Evolutionary conservation across 2,329 filamentous ascomycete species (phyloP).

Genomic region (Aspergillus intermedius): DNA sequence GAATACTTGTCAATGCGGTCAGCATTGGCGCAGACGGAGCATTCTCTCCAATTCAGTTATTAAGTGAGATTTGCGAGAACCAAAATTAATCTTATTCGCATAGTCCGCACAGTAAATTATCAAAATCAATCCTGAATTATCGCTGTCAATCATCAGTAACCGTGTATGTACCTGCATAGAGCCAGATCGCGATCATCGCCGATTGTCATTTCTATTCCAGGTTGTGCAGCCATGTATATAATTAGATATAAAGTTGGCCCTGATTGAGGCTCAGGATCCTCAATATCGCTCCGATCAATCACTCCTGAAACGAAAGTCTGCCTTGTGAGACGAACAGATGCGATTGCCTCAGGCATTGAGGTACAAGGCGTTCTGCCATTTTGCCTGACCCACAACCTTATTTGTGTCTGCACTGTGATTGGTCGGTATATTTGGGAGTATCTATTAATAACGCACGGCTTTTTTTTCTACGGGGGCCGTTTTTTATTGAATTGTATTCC

Average conservation of each 20-base stretch:
- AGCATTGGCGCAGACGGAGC: too few species aligned
- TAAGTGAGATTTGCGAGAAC: too few species aligned
- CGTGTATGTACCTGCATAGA: background rate
- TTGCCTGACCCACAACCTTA: background rate
- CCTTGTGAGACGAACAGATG: background rate
- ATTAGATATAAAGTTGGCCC: background rate
- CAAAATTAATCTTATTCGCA: too few species aligned
- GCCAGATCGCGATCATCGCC: background rate
- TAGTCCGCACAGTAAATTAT: too few species aligned
- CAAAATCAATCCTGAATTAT: too few species aligned
- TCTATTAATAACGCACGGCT: background rate
- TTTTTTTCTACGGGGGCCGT: background rate
- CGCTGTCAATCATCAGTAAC: background rate
- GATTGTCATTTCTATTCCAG: background rate
- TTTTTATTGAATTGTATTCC: too few species aligned
- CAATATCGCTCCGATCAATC: background rate
- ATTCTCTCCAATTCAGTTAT: too few species aligned
- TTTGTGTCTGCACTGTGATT: background rate
- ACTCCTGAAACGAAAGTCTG: background rate
- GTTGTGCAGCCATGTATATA: background rate
- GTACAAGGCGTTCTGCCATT: background rate
- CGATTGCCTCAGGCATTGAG: background rate
- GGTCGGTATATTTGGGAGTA: background rate
- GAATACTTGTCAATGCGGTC: background rate
- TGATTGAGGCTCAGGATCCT: background rate